Conservation (phyloP, 805 yeast species). For the Hanseniaspora jakobsenii region DNA sequence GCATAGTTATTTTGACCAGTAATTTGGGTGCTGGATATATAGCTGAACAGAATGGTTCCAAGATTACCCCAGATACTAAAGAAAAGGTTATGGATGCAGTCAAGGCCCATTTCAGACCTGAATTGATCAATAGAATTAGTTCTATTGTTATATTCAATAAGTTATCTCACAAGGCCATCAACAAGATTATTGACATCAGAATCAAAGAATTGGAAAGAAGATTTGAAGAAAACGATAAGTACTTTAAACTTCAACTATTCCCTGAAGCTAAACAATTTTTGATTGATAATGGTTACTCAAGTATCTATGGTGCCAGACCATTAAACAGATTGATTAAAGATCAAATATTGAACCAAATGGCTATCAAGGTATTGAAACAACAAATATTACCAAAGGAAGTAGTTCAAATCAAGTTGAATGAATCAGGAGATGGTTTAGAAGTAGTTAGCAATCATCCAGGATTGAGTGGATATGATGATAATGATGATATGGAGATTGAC, state of each 20-base stretch:
- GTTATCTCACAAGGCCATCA: constrained; percentile 78
- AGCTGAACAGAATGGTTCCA: constrained; percentile 50
- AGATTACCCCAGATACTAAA: constrained; percentile 55
- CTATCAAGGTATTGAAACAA: constrained; percentile 75
- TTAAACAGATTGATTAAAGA: constrained; percentile 82
- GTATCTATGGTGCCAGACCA: constrained; percentile 94
- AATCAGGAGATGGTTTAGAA: constrained; percentile 49
- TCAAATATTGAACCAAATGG: constrained; percentile 77
- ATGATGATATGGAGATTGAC: constrained; percentile 47
- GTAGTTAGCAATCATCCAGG: constrained; percentile 79
- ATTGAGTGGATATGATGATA: constrained; percentile 44
- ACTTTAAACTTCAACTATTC: constrained; percentile 58
- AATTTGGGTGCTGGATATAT: constrained; percentile 91
- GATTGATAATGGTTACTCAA: constrained; percentile 76
- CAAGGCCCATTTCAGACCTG: constrained; percentile 87
- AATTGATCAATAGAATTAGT: constrained; percentile 89
- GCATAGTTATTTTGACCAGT: constrained; percentile 91
- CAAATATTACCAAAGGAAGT: constrained; percentile 80
- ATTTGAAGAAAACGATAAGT: constrained; percentile 73
- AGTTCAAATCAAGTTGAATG: constrained; percentile 48
- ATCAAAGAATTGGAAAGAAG: constrained; percentile 73
- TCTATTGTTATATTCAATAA: constrained; percentile 89
- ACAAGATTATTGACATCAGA: constrained; percentile 81
- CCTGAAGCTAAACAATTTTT: constrained; percentile 70
- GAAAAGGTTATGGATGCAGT: constrained; percentile 75